These are phyloP conservation scores for Hypholoma fasciculare DNA, from an alignment of 768 basidiomycete species.

Conservation along the genomic window DNA sequence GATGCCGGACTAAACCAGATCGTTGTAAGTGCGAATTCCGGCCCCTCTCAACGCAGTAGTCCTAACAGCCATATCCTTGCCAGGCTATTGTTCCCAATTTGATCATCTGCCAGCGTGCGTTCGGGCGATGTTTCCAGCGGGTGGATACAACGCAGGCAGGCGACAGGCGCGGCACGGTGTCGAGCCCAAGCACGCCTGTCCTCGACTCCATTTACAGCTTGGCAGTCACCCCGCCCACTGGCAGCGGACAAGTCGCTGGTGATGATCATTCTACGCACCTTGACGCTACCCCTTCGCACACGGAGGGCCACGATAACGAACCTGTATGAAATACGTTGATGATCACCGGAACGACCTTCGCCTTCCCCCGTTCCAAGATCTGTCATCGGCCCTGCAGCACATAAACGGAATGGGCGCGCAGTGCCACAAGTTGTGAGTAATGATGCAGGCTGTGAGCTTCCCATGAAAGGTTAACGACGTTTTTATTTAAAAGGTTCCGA, in stretches of 20 bases:
- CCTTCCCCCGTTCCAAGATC: too few species aligned
- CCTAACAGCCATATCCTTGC: not conserved
- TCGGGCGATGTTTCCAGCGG: constrained; percentile 8
- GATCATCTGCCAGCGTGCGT: constrained; percentile 21
- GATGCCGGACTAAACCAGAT: constrained; percentile 20
- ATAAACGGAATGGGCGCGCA: too few species aligned
- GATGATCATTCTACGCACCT: not conserved
- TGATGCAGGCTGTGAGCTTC: too few species aligned
- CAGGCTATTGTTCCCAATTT: constrained; percentile 25
- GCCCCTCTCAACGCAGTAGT: not conserved
- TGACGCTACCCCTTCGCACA: not conserved
- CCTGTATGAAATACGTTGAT: constrained; percentile 4
- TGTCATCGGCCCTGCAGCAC: too few species aligned
- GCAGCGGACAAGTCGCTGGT: not conserved
- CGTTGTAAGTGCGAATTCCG: constrained; percentile 13
- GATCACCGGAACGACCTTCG: not conserved
- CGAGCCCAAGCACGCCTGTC: constrained; percentile 18
- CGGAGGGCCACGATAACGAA: constrained; percentile 2
- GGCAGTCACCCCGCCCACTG: constrained; percentile 11
- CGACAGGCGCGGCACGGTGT: not conserved
- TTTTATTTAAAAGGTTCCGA: too few species aligned
- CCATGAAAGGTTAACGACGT: too few species aligned
- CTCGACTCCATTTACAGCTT: constrained; percentile 22
- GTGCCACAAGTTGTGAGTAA: too few species aligned
- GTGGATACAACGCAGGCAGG: not conserved